Percentiles rank a stretch among this genome's conserved stretches.
Evolutionary conservation across 352 stramenopile genomes (phyloP).

Genomic region (Globisporangium paddicum): DNA sequence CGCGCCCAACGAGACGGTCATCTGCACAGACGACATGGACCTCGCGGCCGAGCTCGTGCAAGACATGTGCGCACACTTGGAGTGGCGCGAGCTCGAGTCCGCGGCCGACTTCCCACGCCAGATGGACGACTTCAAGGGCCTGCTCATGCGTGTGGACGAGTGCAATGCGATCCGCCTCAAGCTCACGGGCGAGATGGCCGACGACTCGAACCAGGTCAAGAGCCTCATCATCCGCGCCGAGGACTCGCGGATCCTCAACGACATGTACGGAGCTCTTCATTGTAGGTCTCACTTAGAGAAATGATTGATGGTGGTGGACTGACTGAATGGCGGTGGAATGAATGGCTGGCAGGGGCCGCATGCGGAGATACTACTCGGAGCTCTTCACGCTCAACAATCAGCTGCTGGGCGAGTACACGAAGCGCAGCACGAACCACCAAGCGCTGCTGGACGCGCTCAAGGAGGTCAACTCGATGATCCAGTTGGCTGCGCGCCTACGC

Average conservation of each 20-base stretch:
- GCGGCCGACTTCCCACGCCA: conserved; percentile 83
- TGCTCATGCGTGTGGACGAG: conserved; percentile 78
- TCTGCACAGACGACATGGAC: conserved; percentile 84
- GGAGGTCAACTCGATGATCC: conserved; percentile 91
- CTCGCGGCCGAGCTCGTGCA: conserved; percentile 86
- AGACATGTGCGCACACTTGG: conserved; percentile 77
- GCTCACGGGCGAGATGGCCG: conserved; percentile 91
- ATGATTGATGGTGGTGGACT: background rate
- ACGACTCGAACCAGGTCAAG: conserved; percentile 91
- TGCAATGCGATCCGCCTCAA: conserved; percentile 87
- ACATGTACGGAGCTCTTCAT: conserved; percentile 67
- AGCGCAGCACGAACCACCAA: conserved; percentile 90
- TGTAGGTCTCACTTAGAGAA: background rate
- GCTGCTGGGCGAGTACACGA: conserved; percentile 90
- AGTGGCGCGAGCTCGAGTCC: conserved; percentile 85
- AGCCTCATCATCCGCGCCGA: conserved; percentile 88
- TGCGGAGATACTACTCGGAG: conserved; percentile 89
- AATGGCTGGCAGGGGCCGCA: conserved; percentile 25
- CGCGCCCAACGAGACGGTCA: conserved; percentile 44
- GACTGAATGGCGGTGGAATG: background rate
- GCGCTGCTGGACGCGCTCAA: conserved; percentile 88
- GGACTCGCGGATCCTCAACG: conserved; percentile 89
- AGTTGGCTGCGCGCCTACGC: conserved; percentile 83
- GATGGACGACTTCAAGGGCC: conserved; percentile 77
- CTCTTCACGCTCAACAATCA: conserved; percentile 90